A percentile compares a stretch with the other conserved stretches of the same genome.
Conservation (phyloP, 2,329 filamentous ascomycete genomes). For the Ceratocystiopsis brevicomis region DNA sequence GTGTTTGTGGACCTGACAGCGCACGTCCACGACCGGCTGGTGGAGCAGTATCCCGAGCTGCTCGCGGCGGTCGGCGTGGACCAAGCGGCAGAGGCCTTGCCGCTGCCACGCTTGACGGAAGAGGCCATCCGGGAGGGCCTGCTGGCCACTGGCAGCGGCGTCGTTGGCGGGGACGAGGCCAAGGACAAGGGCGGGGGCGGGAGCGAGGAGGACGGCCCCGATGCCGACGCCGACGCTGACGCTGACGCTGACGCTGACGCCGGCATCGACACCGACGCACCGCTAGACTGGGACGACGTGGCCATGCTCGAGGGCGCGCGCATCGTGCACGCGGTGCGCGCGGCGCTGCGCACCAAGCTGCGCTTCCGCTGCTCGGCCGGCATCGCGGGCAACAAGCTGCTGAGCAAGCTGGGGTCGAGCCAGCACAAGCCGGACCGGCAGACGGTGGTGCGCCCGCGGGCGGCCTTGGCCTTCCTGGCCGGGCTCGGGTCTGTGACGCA, state of each 20-base stretch:
- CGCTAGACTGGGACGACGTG: constrained; percentile 94
- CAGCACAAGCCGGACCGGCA: constrained; percentile 90
- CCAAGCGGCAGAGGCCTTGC: constrained; percentile 53
- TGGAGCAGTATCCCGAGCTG: constrained; percentile 53
- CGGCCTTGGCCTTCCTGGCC: constrained; percentile 58
- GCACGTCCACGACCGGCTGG: constrained; percentile 56
- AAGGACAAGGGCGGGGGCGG: not conserved
- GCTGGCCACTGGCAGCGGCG: constrained; percentile 6
- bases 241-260: not conserved
- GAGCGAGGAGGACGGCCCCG: not conserved
- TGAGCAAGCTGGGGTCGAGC: constrained; percentile 81
- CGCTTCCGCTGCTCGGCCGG: constrained; percentile 87
- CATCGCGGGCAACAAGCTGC: constrained; percentile 74
- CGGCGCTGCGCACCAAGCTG: constrained; percentile 46
- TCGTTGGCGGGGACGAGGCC: constrained; percentile 2
- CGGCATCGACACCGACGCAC: constrained; percentile 38
- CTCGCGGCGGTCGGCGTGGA: constrained; percentile 40
- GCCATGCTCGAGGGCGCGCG: constrained; percentile 73
- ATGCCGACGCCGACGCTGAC: not conserved
- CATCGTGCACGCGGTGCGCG: constrained; percentile 61
- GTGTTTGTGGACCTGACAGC: constrained; percentile 85
- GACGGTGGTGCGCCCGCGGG: constrained; percentile 79
- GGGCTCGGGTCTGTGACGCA: constrained; percentile 90
- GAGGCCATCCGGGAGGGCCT: not conserved
- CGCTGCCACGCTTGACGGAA: constrained; percentile 33